These are phyloP conservation scores for Dendrobium huoshanense DNA, from an alignment of 106 monocot genomes.

Conservation along the genomic window DNA sequence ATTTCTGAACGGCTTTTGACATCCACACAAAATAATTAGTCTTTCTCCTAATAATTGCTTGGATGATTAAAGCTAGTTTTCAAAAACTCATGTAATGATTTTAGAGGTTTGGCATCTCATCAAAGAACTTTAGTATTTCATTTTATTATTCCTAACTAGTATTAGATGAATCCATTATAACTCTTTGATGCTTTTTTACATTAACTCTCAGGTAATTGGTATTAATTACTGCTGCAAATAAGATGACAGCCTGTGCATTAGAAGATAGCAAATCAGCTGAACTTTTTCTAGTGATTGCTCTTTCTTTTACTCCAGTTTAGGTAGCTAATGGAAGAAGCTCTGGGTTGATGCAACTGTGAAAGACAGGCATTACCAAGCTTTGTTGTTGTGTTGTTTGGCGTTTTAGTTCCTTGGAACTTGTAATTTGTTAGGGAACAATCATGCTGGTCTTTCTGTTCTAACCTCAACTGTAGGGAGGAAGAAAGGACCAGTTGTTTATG, in stretches of 20 bases:
- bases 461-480: too few species aligned
- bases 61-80: too few species aligned
- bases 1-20: too few species aligned
- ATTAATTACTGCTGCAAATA: not conserved
- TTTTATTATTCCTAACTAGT: too few species aligned
- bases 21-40: too few species aligned
- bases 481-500: too few species aligned
- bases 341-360: not conserved
- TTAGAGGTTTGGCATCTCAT: not conserved
- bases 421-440: too few species aligned
- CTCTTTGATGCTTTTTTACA: not conserved
- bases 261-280: not conserved
- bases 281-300: not conserved
- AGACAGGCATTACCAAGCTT: not conserved
- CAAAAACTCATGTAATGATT: too few species aligned
- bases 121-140: not conserved
- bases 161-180: too few species aligned
- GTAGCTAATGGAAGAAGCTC: not conserved
- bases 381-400: not conserved
- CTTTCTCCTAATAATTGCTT: too few species aligned
- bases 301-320: not conserved
- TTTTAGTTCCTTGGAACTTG: not conserved
- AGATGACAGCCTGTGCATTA: not conserved
- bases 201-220: not conserved
- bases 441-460: too few species aligned